These are phyloP conservation scores for Magnaporthales sp. DNA, from an alignment of 2,329 filamentous ascomycete species.

Conservation along the genomic window DNA sequence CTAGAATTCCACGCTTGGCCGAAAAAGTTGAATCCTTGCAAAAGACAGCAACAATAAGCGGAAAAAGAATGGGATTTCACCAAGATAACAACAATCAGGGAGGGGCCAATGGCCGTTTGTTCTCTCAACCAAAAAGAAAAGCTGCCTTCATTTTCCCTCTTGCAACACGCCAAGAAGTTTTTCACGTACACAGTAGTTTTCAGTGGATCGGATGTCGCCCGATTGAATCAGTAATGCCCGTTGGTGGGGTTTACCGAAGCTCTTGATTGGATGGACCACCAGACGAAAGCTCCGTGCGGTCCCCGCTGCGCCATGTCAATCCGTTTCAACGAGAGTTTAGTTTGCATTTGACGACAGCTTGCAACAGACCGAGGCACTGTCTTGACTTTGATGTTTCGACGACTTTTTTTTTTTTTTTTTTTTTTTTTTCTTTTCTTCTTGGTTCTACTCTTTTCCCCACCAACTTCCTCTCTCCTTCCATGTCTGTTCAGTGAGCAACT, in stretches of 20 bases:
- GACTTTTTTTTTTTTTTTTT: neutral
- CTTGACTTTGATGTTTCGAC: neutral
- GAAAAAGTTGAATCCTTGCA: neutral
- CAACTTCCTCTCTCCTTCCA: neutral
- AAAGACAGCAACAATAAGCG: neutral
- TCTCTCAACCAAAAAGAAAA: neutral
- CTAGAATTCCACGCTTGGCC: no score
- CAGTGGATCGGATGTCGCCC: neutral
- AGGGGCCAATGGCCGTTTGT: neutral
- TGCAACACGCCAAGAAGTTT: neutral
- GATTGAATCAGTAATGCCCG: neutral
- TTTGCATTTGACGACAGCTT: slow-evolving; percentile 4
- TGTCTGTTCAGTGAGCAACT: neutral
- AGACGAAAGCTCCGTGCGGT: neutral
- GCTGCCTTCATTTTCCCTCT: neutral
- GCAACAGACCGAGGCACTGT: neutral
- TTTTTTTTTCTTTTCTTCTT: neutral
- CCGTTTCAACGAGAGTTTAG: slow-evolving; percentile 13
- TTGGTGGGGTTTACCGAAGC: neutral
- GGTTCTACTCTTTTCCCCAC: neutral
- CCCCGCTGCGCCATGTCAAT: slow-evolving; percentile 10
- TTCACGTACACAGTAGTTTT: neutral
- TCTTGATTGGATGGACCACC: slow-evolving; percentile 13
- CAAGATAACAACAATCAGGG: neutral
- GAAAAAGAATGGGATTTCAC: neutral